These are phyloP conservation scores for Rhinocladiella mackenziei DNA, from an alignment of 2,329 filamentous ascomycete genomes.

Conservation along the genomic window DNA sequence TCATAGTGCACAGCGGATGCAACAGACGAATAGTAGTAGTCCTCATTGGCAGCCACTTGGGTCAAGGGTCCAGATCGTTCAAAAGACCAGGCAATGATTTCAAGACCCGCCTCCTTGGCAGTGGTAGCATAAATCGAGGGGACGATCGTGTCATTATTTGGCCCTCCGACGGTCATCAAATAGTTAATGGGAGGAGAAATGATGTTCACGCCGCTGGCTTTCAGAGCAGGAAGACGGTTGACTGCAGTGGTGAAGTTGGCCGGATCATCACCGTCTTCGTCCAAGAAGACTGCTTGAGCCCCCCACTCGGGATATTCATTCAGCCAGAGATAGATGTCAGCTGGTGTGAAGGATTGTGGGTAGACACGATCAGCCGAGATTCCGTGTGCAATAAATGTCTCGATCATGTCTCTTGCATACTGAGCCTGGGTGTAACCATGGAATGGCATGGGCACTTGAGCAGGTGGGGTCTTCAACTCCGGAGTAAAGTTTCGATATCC, in stretches of 20 bases:
- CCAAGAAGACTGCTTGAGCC: constrained; percentile 61
- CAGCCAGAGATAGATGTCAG: constrained; percentile 65
- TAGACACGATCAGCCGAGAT: constrained; percentile 55
- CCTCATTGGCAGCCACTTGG: constrained; percentile 47
- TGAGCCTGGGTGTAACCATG: constrained; percentile 60
- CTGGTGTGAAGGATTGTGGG: constrained; percentile 63
- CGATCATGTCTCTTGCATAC: constrained; percentile 63
- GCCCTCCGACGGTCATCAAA: constrained; percentile 51
- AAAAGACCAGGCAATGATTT: constrained; percentile 65
- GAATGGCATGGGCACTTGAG: constrained; percentile 66
- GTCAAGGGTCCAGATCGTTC: constrained; percentile 62
- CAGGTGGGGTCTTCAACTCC: constrained; percentile 61
- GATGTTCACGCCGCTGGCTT: constrained; percentile 56
- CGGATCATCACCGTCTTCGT: constrained; percentile 56
- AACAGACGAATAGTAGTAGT: constrained; percentile 51
- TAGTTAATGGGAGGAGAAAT: constrained; percentile 62
- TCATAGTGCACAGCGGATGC: constrained; percentile 56
- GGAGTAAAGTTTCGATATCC: constrained; percentile 57
- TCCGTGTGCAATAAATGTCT: constrained; percentile 53
- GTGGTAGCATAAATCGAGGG: constrained; percentile 60
- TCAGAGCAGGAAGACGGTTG: constrained; percentile 54
- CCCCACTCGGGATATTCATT: constrained; percentile 58
- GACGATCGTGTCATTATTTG: constrained; percentile 50
- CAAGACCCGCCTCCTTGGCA: constrained; percentile 58
- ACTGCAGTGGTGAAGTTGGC: constrained; percentile 53